Evolutionary conservation across 768 basidiomycete species (phyloP).

Genomic region (Asterophora lycoperdoides): DNA sequence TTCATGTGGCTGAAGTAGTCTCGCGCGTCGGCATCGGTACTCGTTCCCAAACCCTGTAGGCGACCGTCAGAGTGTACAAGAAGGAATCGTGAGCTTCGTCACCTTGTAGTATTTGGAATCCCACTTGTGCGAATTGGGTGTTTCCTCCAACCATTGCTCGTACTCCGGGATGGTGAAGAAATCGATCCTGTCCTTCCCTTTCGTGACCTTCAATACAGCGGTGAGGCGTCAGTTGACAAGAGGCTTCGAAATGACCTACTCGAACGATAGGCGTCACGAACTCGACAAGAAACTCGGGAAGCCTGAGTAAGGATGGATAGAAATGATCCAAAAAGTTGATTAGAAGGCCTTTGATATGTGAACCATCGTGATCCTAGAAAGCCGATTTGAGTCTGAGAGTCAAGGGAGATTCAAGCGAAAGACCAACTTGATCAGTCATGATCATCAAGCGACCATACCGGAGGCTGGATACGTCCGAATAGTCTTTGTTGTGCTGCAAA

Average conservation of each 20-base stretch:
- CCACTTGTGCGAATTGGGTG: constrained; percentile 79
- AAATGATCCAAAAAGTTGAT: constrained; percentile 98
- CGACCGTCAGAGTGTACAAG: constrained; percentile 4
- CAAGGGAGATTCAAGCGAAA: background rate
- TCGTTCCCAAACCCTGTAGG: constrained; percentile 89
- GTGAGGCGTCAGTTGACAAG: background rate
- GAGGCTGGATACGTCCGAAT: constrained; percentile 59
- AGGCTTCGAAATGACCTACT: constrained; percentile 38
- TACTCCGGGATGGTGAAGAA: constrained; percentile 99
- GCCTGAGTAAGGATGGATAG: constrained; percentile 87
- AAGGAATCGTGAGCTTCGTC: constrained; percentile 14
- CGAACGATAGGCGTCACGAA: constrained; percentile 98
- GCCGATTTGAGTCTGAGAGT: background rate
- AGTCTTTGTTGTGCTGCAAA: constrained; percentile 90
- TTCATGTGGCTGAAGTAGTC: constrained; percentile 90
- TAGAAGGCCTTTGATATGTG: constrained; percentile 99
- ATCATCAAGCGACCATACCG: constrained; percentile 97
- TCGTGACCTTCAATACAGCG: constrained; percentile 54
- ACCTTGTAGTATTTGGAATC: constrained; percentile 97
- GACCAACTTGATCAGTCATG: constrained; percentile 95
- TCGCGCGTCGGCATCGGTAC: constrained; percentile 82
- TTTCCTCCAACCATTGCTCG: constrained; percentile 83
- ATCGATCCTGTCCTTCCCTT: constrained; percentile 71
- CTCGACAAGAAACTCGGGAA: constrained; percentile 92
- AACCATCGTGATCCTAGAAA: constrained; percentile 93